Evolutionary conservation across 1,284 basidiomycete genomes (phyloP).

Genomic region (Kalmanozyma brasiliensis): DNA sequence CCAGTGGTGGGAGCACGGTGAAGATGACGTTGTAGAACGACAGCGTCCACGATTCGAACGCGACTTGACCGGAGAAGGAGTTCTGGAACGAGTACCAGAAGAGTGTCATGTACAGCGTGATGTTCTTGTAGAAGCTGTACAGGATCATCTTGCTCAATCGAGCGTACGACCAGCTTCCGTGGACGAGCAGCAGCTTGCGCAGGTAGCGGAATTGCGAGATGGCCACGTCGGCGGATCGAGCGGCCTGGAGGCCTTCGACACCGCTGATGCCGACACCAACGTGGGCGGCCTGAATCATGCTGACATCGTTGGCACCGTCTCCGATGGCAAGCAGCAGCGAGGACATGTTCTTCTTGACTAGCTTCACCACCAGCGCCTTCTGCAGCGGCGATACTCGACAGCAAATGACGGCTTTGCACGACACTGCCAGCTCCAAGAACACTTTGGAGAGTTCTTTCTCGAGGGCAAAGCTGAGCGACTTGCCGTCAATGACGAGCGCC

Average conservation of each 20-base stretch:
- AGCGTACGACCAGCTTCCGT: slow-evolving; percentile 98
- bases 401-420: slow-evolving; percentile 98
- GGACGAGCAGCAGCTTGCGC: slow-evolving; percentile 93
- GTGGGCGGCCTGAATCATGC: slow-evolving; percentile 75
- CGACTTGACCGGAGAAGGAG: slow-evolving; percentile 98
- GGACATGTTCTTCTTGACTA: slow-evolving; percentile 95
- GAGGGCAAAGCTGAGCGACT: slow-evolving; percentile 89
- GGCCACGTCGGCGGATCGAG: slow-evolving; percentile 93
- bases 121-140: slow-evolving; percentile 75
- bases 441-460: slow-evolving; percentile 89
- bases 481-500: slow-evolving; percentile 95
- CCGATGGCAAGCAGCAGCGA: slow-evolving; percentile 90
- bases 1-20: slow-evolving; percentile 87
- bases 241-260: slow-evolving; percentile 97
- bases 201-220: slow-evolving; percentile 98
- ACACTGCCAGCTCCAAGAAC: slow-evolving; percentile 93
- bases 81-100: slow-evolving; percentile 88
- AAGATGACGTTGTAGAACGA: slow-evolving; percentile 71
- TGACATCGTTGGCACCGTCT: slow-evolving; percentile 75
- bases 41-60: slow-evolving; percentile 98
- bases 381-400: slow-evolving; percentile 98
- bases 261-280: slow-evolving; percentile 98
- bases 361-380: slow-evolving; percentile 96
- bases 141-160: slow-evolving; percentile 93
- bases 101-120: slow-evolving; percentile 94